phyloP scores from a whole-genome alignment of 345 rosid species.

The Cardamine chenopodiifolia region DNA sequence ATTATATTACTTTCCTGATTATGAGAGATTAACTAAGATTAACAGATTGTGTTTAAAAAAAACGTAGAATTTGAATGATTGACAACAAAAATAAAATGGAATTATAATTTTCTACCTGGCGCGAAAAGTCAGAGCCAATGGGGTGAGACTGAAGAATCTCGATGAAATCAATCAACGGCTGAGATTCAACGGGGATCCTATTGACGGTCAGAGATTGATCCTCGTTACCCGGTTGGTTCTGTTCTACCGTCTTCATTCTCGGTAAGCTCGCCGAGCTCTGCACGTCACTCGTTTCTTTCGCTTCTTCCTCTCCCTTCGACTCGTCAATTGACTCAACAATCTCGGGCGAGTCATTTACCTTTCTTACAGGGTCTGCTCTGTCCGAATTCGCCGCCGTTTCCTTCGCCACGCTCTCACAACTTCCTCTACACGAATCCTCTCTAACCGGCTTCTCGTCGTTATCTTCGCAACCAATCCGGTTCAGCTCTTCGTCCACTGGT shows the following conservation, averaged over 20 bases:
- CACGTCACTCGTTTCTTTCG: constrained; percentile 54
- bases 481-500: constrained; percentile 7
- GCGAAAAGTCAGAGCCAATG: constrained; percentile 59
- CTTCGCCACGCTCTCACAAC: constrained; percentile 52
- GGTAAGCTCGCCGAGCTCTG: constrained; percentile 69
- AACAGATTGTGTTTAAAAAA: not conserved
- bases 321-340: constrained; percentile 45
- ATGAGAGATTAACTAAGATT: not conserved
- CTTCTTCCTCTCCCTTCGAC: constrained; percentile 40
- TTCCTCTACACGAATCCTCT: constrained; percentile 53
- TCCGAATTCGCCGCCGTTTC: constrained; percentile 41
- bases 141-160: constrained; percentile 53
- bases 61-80: not conserved
- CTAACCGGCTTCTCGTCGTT: constrained; percentile 23
- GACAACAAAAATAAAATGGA: not conserved
- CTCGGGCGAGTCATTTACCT: constrained; percentile 42
- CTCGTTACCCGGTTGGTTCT: constrained; percentile 51
- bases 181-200: constrained; percentile 43
- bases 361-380: constrained; percentile 25
- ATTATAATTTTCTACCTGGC: constrained; percentile 53
- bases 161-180: constrained; percentile 56
- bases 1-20: not conserved
- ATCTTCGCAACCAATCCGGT: not conserved
- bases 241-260: constrained; percentile 41
- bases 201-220: constrained; percentile 46